Conservation (phyloP, 805 yeast species). For the Schwanniomyces vanrijiae region DNA sequence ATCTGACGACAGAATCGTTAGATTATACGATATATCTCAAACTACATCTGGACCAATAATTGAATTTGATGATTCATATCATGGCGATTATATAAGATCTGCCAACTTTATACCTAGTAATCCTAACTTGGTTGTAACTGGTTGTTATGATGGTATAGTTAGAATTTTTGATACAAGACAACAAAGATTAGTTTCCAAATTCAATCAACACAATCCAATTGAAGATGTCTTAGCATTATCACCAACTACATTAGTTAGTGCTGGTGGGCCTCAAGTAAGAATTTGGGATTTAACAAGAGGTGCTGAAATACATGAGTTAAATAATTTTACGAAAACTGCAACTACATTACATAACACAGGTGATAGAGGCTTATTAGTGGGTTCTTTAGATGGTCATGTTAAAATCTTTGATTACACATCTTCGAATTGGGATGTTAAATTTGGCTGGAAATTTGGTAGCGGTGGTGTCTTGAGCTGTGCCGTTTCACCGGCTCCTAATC, state of each 20-base stretch:
- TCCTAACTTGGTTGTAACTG: conserved; percentile 81
- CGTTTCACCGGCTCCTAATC: conserved; percentile 69
- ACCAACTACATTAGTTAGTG: conserved; percentile 73
- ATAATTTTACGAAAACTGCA: conserved; percentile 91
- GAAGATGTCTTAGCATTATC: conserved; percentile 78
- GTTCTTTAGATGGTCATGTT: conserved; percentile 96
- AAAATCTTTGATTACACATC: conserved; percentile 83
- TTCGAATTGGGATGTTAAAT: conserved; percentile 79
- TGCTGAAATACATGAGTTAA: conserved; percentile 64
- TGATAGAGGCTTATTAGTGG: conserved; percentile 81
- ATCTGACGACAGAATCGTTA: conserved; percentile 83
- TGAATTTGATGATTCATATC: conserved; percentile 60
- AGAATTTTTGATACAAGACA: conserved; percentile 81
- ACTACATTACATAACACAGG: conserved; percentile 77
- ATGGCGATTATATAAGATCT: conserved; percentile 84
- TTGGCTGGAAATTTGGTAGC: conserved; percentile 93
- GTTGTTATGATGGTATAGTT: conserved; percentile 88
- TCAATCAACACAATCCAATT: conserved; percentile 71
- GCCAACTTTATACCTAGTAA: conserved; percentile 75
- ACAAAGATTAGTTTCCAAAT: conserved; percentile 57
- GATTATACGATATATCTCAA: conserved; percentile 85
- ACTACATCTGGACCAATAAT: conserved; percentile 67
- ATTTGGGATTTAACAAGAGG: conserved; percentile 92
- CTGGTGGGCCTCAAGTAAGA: conserved; percentile 79
- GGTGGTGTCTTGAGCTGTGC: conserved; percentile 90